Evolutionary conservation across 148 eudicot genomes (phyloP).

Genomic region (Linanthus parryae): DNA sequence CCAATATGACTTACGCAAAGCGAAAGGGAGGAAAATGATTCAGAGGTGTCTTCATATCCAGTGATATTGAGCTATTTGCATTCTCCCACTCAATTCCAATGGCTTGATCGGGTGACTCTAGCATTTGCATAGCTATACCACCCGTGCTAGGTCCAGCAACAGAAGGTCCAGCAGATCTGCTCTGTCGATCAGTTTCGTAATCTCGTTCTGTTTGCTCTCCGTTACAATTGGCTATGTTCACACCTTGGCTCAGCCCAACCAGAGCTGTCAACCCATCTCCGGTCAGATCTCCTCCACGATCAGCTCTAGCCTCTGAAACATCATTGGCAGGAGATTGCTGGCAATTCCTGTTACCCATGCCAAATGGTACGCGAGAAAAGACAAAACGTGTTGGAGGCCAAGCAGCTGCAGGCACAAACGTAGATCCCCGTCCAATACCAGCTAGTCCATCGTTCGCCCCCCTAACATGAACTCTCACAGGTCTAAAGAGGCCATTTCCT

Average conservation of each 20-base stretch:
- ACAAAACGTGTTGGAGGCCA: slow-evolving; percentile 97
- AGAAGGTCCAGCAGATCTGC: slow-evolving; percentile 44
- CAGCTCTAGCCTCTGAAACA: slow-evolving; percentile 71
- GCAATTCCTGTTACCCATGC: slow-evolving; percentile 70
- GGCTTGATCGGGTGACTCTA: slow-evolving; percentile 53
- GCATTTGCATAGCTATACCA: slow-evolving; percentile 49
- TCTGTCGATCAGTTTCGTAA: slow-evolving; percentile 44
- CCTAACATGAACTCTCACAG: slow-evolving; percentile 92
- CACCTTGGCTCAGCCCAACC: slow-evolving; percentile 93
- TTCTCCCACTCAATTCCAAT: slow-evolving; percentile 75
- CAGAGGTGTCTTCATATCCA: slow-evolving; percentile 92
- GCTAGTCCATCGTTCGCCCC: slow-evolving; percentile 96
- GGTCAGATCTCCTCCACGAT: slow-evolving; percentile 61
- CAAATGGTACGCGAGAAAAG: slow-evolving; percentile 87
- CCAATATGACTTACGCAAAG: slow-evolving; percentile 80
- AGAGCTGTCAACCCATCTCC: slow-evolving; percentile 95
- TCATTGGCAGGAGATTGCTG: slow-evolving; percentile 90
- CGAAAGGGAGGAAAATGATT: slow-evolving; percentile 99
- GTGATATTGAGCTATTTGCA: slow-evolving; percentile 65
- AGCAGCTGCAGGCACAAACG: slow-evolving; percentile 64
- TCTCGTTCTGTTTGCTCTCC: slow-evolving; percentile 51
- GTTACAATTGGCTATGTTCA: slow-evolving; percentile 35
- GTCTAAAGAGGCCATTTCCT: slow-evolving; percentile 72
- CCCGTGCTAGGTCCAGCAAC: slow-evolving; percentile 49
- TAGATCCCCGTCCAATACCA: slow-evolving; percentile 90